Percentiles rank a stretch among this genome's conserved stretches.
Conservation (phyloP, 495 filamentous ascomycete genomes). For the Trichoderma virens region DNA sequence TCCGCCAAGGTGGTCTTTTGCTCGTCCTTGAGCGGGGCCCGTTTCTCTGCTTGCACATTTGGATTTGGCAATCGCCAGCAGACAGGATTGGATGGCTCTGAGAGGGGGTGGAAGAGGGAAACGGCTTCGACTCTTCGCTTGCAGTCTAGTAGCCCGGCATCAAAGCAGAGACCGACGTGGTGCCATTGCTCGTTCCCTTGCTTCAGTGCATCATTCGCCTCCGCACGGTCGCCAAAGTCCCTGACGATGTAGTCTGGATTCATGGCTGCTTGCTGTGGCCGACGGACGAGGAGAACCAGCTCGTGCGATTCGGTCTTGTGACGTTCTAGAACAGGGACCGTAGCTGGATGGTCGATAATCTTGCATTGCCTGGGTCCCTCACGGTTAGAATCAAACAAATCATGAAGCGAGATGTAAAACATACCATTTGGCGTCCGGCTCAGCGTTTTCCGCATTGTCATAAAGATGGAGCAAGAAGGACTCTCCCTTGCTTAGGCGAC, state of each 20-base stretch:
- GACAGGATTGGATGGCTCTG: not conserved
- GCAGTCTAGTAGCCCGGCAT: not conserved
- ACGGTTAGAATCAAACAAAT: not conserved
- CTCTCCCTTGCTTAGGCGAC: not conserved
- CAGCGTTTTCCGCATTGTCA: not conserved
- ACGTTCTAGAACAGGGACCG: not conserved
- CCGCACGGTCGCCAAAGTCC: not conserved
- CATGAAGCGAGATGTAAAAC: not conserved
- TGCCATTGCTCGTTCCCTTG: not conserved
- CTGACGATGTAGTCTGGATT: not conserved
- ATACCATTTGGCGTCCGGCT: not conserved
- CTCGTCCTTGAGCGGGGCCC: not conserved
- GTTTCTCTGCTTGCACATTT: not conserved
- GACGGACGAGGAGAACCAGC: not conserved
- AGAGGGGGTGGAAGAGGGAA: not conserved
- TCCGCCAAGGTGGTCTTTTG: not conserved
- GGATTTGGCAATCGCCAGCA: not conserved
- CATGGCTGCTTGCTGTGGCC: not conserved
- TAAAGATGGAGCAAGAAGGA: not conserved
- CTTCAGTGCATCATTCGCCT: not conserved
- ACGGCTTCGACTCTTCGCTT: not conserved
- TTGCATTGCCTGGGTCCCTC: not conserved
- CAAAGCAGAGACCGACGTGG: not conserved
- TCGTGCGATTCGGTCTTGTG: not conserved
- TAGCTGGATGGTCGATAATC: not conserved